These are phyloP conservation scores for Tuber brumale DNA, from an alignment of 495 filamentous ascomycete genomes.

Conservation along the genomic window DNA sequence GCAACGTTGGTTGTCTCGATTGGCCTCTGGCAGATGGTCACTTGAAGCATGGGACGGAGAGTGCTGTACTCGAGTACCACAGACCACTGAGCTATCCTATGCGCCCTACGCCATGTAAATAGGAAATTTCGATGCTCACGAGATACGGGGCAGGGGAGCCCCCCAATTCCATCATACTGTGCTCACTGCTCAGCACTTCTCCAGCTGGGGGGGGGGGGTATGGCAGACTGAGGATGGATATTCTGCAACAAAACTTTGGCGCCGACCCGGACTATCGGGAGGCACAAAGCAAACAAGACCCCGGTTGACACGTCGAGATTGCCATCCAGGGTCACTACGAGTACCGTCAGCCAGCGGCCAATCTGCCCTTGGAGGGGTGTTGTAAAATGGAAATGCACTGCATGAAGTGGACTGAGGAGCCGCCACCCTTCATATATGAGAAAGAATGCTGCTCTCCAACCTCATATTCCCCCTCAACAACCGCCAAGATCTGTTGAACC, in stretches of 20 bases:
- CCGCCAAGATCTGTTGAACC: background rate
- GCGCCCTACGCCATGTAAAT: background rate
- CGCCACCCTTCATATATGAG: background rate
- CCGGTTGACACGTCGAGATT: constrained; percentile 35
- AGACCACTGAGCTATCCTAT: background rate
- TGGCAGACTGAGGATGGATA: background rate
- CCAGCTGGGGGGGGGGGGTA: background rate
- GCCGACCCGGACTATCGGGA: constrained; percentile 22
- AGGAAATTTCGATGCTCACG: background rate
- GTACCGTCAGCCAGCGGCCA: constrained; percentile 11
- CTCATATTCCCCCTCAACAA: background rate
- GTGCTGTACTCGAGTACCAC: too few relatives aligned
- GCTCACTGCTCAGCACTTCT: background rate
- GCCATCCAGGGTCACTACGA: constrained; percentile 13
- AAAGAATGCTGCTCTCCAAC: background rate
- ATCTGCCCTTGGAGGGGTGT: background rate
- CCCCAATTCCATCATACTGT: background rate
- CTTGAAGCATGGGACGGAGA: too few relatives aligned
- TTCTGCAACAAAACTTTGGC: constrained; percentile 9
- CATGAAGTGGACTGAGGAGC: background rate
- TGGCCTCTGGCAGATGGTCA: background rate
- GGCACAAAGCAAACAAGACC: constrained; percentile 21
- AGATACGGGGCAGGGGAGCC: background rate
- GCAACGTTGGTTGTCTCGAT: constrained; percentile 20
- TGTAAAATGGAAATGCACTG: background rate